Base-by-base conservation (phyloP, 345 rosid genomes). In the Microcos paniculata region DNA sequence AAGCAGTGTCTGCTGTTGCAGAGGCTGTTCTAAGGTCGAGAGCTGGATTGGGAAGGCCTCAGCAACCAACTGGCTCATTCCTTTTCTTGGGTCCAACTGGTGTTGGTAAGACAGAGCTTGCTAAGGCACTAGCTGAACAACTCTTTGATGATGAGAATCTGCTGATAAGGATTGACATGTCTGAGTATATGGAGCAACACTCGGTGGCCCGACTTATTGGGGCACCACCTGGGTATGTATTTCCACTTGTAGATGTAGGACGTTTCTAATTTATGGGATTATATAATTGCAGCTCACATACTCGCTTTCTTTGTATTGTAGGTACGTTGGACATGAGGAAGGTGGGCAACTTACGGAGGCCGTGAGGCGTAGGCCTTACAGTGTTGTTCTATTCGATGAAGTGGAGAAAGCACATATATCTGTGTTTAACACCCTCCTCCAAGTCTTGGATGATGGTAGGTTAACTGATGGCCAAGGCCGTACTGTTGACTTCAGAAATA, bases 311-410 rank as follows among this genome's bases (percentile, higher is more conserved):
- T 6, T 65, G 26, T 35, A 15, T 57, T 62, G 33, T 78, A 93
- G 96, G 74, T 94, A 95, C 68, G 93, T 95, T 19, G 99, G 99
- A 65, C 99, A 95, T 2, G 97, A 93, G 65, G 94, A 95, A 89
- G 98, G 99, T 35, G 99, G 99, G 9, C 98, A 95, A 49, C 85
- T 95, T 1, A 95, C 99, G 0, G 98, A 95, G 64, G 97, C 97
- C 30, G 97, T 95, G 51, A 90, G 98, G 84, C 85, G 98, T 35
- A 79, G 98, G 49, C 98, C 98, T 8, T 95, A 88, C 45, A 90
- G 98, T 40, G 98, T 93, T 0, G 81, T 93, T 7, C 79, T 95
- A 16, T 95, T 95, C 63, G 98, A 95, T 71, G 97, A 93, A 85
- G 99, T 93, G 62, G 99, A 95, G 84, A 95, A 93, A 70, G 97